Conservation (phyloP, 2,329 filamentous ascomycete genomes). For the Cordyceps tenuipes region DNA sequence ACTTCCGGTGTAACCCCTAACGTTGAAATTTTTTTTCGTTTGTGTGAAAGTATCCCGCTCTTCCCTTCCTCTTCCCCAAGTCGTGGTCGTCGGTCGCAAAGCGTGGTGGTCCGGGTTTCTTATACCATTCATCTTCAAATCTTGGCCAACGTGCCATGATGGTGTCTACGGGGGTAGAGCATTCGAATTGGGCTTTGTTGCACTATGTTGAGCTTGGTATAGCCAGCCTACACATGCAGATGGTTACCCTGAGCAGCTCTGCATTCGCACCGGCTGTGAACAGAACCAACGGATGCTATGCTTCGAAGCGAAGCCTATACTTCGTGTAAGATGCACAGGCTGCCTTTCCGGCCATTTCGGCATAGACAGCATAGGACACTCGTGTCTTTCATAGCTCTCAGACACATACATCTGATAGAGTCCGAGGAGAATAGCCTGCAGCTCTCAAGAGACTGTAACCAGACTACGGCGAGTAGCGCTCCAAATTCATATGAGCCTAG, state of each 20-base stretch:
- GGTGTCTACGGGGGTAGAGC: neutral
- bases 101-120: neutral
- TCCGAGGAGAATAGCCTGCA: constrained; percentile 27
- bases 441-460: constrained; percentile 42
- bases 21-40: neutral
- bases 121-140: neutral
- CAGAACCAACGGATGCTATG: neutral
- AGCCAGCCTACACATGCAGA: neutral
- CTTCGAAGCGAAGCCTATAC: neutral
- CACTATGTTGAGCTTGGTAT: neutral
- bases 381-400: constrained; percentile 38
- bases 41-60: neutral
- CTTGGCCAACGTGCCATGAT: neutral
- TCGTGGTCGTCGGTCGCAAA: neutral
- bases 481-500: constrained; percentile 57
- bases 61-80: neutral
- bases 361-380: constrained; percentile 26
- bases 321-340: constrained; percentile 4
- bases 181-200: neutral
- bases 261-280: neutral
- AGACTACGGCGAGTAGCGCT: constrained; percentile 52
- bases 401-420: constrained; percentile 37
- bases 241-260: neutral
- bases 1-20: neutral
- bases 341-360: constrained; percentile 14